Percentiles rank a stretch among this genome's conserved stretches.
Conservation (phyloP, 148 eudicot genomes). For the Hydrangea macrophylla region DNA sequence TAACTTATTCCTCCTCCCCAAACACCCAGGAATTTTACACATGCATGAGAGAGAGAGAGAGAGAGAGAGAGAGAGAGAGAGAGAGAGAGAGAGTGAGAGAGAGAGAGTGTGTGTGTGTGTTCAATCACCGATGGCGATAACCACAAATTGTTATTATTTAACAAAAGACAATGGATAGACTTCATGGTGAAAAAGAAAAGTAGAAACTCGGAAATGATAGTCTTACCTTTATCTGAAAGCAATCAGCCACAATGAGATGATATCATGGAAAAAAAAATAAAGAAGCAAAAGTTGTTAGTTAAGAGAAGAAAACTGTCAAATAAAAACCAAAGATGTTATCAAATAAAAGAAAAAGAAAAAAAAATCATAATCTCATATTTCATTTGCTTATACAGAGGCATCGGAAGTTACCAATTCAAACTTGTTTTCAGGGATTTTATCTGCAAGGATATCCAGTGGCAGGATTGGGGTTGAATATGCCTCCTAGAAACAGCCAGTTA, state of each 20-base stretch:
- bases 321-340: too few relatives aligned
- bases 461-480: constrained; percentile 57
- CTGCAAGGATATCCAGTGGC: constrained; percentile 42
- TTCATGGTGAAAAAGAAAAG: neutral
- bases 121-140: too few relatives aligned
- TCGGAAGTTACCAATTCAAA: constrained; percentile 39
- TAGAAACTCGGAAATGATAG: constrained; percentile 2
- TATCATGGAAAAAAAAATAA: constrained; percentile 11
- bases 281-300: neutral
- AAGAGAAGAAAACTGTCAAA: neutral
- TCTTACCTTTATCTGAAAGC: constrained; percentile 35
- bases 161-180: neutral
- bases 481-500: constrained; percentile 31
- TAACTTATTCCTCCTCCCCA: too few relatives aligned
- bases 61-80: too few relatives aligned
- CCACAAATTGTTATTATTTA: too few relatives aligned
- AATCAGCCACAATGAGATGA: constrained; percentile 22
- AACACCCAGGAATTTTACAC: too few relatives aligned
- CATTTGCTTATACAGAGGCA: neutral
- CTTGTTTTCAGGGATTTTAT: constrained; percentile 25
- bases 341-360: neutral
- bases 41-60: too few relatives aligned
- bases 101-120: too few relatives aligned
- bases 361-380: neutral
- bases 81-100: too few relatives aligned